These are phyloP conservation scores for Clavariopsis aquatica DNA, from an alignment of 495 filamentous ascomycete genomes.

Conservation along the genomic window DNA sequence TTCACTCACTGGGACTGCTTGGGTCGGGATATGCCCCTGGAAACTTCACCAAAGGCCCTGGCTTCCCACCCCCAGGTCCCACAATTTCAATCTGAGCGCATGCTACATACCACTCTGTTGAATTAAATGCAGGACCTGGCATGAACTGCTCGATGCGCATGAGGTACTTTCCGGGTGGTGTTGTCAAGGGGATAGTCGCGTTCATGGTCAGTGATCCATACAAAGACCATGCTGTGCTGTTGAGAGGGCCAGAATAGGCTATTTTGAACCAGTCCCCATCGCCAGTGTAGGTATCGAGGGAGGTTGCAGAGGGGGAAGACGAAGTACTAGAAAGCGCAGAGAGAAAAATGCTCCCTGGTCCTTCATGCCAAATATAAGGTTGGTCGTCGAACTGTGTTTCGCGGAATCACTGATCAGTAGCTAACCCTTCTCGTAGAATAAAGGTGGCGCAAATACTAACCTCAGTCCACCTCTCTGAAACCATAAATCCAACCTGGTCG, in stretches of 20 bases:
- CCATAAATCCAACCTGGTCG: slow-evolving; percentile 11
- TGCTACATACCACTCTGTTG: slow-evolving; percentile 10
- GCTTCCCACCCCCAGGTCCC: slow-evolving; percentile 8
- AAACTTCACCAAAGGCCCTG: slow-evolving; percentile 9
- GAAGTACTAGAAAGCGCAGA: neutral
- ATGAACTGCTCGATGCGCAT: slow-evolving; percentile 21
- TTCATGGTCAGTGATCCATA: neutral
- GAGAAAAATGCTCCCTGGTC: slow-evolving; percentile 17
- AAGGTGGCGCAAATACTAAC: no score
- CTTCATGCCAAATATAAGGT: slow-evolving; percentile 11
- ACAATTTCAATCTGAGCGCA: slow-evolving; percentile 23
- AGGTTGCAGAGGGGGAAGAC: neutral
- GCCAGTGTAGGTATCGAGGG: slow-evolving; percentile 9
- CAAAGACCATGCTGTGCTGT: neutral
- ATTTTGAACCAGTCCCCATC: slow-evolving; percentile 26
- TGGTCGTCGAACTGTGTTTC: slow-evolving; percentile 5
- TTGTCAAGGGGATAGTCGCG: slow-evolving; percentile 9
- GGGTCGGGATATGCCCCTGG: slow-evolving; percentile 6
- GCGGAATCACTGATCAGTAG: no score
- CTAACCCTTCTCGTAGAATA: no score
- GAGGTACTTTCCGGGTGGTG: slow-evolving; percentile 24
- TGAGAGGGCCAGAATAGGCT: slow-evolving; percentile 2
- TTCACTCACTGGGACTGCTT: neutral
- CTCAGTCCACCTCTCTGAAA: neutral
- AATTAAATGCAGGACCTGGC: neutral